phyloP scores from a whole-genome alignment of 1,284 basidiomycete genomes.

The Irpex sp. region DNA sequence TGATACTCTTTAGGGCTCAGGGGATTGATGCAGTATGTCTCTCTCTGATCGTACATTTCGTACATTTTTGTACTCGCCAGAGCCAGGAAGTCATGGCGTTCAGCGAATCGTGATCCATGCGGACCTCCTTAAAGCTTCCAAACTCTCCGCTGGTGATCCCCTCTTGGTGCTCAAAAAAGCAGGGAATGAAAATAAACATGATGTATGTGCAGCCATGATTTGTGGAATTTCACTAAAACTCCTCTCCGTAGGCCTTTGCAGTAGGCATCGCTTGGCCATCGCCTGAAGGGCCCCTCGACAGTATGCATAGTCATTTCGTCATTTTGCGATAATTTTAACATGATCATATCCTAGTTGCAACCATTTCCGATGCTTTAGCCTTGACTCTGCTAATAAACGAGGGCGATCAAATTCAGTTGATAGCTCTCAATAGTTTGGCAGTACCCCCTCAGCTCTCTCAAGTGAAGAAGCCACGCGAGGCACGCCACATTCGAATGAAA shows the following conservation, averaged over 20 bases:
- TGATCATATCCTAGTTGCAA: conserved; percentile 37
- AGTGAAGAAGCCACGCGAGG: conserved; percentile 45
- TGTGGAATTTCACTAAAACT: background rate
- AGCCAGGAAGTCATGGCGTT: conserved; percentile 45
- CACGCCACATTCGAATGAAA: conserved; percentile 42
- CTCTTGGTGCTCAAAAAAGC: conserved; percentile 46
- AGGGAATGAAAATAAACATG: conserved; percentile 20
- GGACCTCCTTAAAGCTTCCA: conserved; percentile 59
- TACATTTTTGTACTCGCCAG: conserved; percentile 34
- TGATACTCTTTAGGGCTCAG: background rate
- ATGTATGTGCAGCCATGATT: conserved; percentile 15
- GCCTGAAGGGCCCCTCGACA: conserved; percentile 48
- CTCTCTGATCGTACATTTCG: conserved; percentile 43
- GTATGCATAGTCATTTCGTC: conserved; percentile 35
- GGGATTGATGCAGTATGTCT: conserved; percentile 26
- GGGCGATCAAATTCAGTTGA: conserved; percentile 43
- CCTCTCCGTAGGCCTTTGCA: conserved; percentile 45
- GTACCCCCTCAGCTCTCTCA: conserved; percentile 43
- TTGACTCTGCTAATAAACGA: conserved; percentile 53
- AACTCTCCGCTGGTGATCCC: conserved; percentile 68
- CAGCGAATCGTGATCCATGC: conserved; percentile 66
- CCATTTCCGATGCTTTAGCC: conserved; percentile 51
- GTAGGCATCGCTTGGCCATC: conserved; percentile 74
- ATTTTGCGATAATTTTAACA: conserved; percentile 3
- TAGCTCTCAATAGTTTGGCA: conserved; percentile 43